A percentile compares a stretch with the other conserved stretches of the same genome.
phyloP scores from a whole-genome alignment of 164 flowering plant species.

The Stephania japonica region DNA sequence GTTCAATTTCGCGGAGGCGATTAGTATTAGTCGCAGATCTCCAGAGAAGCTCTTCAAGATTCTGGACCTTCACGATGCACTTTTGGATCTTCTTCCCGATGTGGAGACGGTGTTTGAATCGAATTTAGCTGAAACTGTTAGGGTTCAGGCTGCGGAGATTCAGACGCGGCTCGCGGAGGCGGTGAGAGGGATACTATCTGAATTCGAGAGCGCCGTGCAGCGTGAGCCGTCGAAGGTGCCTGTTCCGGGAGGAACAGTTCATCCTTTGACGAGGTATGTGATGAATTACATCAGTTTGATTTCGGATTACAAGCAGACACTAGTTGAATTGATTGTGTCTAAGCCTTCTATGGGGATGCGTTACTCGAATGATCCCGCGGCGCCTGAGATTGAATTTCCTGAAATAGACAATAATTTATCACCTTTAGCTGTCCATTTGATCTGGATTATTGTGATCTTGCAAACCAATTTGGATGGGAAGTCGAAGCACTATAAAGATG shows the following conservation, averaged over 20 bases:
- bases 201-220: conserved; percentile 77
- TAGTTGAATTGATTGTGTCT: conserved; percentile 58
- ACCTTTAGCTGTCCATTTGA: conserved; percentile 62
- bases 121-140: conserved; percentile 44
- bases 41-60: conserved; percentile 90
- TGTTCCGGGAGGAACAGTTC: conserved; percentile 83
- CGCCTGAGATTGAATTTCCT: conserved; percentile 54
- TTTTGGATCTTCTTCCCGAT: conserved; percentile 60
- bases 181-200: conserved; percentile 65
- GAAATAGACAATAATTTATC: conserved; percentile 40
- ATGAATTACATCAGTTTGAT: conserved; percentile 83
- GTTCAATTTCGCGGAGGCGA: conserved; percentile 83
- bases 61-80: conserved; percentile 67
- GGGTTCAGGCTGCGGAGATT: conserved; percentile 65
- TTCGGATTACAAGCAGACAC: conserved; percentile 65
- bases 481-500: conserved; percentile 70
- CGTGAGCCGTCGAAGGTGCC: conserved; percentile 63
- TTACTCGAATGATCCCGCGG: conserved; percentile 41
- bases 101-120: conserved; percentile 55
- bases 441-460: conserved; percentile 69
- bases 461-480: conserved; percentile 72
- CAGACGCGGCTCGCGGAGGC: conserved; percentile 72
- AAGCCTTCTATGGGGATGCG: conserved; percentile 54
- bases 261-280: conserved; percentile 81
- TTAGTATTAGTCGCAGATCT: conserved; percentile 65